Evolutionary conservation across 176 grass and related monocot genomes (phyloP).

Genomic region (Avena eriantha): DNA sequence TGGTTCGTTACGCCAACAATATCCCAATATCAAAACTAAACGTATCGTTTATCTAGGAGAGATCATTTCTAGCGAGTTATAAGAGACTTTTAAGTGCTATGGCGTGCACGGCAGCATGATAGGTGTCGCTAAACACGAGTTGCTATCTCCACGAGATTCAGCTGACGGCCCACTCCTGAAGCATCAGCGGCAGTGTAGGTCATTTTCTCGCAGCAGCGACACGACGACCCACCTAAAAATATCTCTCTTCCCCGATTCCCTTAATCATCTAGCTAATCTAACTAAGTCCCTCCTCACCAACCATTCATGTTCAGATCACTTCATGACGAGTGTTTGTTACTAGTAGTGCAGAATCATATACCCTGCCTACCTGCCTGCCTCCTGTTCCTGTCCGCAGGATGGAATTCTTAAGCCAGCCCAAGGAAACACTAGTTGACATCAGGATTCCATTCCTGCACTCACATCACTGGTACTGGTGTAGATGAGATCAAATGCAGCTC

Average conservation of each 20-base stretch:
- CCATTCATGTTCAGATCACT: background rate
- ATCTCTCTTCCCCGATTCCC: background rate
- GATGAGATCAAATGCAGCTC: background rate
- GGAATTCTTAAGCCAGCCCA: background rate
- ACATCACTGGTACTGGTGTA: background rate
- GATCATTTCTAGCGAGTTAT: background rate
- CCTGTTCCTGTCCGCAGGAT: background rate
- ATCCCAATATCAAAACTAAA: background rate
- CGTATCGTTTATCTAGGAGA: background rate
- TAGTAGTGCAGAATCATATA: constrained; percentile 4
- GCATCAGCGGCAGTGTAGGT: background rate
- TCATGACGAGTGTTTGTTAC: background rate
- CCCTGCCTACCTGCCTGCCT: background rate
- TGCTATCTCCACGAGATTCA: constrained; percentile 7
- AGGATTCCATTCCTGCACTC: background rate
- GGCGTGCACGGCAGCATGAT: background rate
- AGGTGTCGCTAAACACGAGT: background rate
- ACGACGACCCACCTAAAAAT: too few relatives aligned
- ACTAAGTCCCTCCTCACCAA: background rate
- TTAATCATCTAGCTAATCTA: background rate
- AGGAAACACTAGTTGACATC: background rate
- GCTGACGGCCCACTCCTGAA: background rate
- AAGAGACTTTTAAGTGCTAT: background rate
- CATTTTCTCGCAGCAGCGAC: background rate
- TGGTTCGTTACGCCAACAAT: background rate